Percentiles rank a stretch among this genome's conserved stretches.
phyloP scores from a whole-genome alignment of 257 asterid genomes.

The Petunia axillaris region DNA sequence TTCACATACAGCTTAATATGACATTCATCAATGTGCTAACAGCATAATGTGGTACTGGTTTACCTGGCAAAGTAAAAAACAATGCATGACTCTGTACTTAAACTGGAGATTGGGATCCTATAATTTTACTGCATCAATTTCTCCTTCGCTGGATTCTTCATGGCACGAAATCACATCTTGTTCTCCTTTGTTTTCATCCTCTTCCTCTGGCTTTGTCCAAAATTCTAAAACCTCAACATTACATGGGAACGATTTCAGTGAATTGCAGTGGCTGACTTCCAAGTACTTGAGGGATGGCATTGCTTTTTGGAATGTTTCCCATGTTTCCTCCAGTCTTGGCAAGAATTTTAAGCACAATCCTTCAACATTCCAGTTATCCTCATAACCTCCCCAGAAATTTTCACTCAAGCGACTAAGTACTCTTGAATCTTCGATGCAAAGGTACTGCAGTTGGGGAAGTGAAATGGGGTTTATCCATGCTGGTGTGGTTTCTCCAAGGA shows the following conservation, averaged over 20 bases:
- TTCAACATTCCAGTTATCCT: conserved; percentile 31
- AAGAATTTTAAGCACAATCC: conserved; percentile 39
- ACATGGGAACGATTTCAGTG: conserved; percentile 19
- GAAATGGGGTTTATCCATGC: conserved; percentile 37
- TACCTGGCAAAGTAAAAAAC: background rate
- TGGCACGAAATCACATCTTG: conserved; percentile 5
- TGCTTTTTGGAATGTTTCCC: conserved; percentile 16
- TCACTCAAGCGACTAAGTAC: conserved; percentile 20
- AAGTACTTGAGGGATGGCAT: conserved; percentile 31
- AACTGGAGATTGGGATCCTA: background rate
- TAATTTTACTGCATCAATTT: background rate
- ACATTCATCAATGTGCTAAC: background rate
- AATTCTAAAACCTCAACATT: conserved; percentile 18
- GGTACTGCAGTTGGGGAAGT: conserved; percentile 36
- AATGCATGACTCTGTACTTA: background rate
- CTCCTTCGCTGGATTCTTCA: conserved; percentile 13
- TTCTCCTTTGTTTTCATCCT: background rate
- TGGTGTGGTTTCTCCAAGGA: conserved; percentile 33
- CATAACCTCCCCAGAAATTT: conserved; percentile 23
- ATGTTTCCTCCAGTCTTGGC: conserved; percentile 27
- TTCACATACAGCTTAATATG: too few relatives aligned
- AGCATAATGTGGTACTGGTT: background rate
- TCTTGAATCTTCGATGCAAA: conserved; percentile 38
- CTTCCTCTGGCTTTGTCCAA: conserved; percentile 30
- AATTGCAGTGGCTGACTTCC: conserved; percentile 35